A percentile compares a stretch with the other conserved stretches of the same genome.
These are phyloP conservation scores for Heliosperma pusillum DNA, from an alignment of 148 eudicot species.

Conservation along the genomic window DNA sequence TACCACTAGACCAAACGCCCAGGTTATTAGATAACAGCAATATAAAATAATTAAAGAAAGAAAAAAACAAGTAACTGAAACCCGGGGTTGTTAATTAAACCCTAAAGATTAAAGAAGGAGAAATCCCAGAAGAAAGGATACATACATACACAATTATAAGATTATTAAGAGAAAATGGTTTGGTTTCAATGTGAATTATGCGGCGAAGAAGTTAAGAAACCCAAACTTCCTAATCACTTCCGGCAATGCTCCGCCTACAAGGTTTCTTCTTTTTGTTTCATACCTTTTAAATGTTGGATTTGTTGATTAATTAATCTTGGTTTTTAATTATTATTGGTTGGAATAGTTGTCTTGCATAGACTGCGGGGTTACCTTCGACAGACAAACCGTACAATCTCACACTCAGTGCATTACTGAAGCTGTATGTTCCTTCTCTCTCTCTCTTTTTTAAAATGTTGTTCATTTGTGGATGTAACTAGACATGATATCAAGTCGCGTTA, in stretches of 20 bases:
- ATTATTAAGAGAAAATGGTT: constrained; percentile 75
- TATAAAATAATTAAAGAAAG: too few relatives aligned
- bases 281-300: too few relatives aligned
- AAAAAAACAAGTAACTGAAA: too few relatives aligned
- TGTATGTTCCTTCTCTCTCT: background rate
- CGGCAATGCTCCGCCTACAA: constrained; percentile 62
- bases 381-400: background rate
- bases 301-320: background rate
- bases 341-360: constrained; percentile 5
- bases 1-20: constrained; percentile 53
- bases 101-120: too few relatives aligned
- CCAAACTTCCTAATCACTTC: constrained; percentile 78
- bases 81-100: too few relatives aligned
- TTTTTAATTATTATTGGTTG: background rate
- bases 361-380: constrained; percentile 12
- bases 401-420: constrained; percentile 15
- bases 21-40: too few relatives aligned
- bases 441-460: background rate
- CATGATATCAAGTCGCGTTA: too few relatives aligned
- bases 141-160: too few relatives aligned
- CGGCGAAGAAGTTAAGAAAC: constrained; percentile 87
- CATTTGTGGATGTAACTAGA: too few relatives aligned
- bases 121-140: too few relatives aligned
- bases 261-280: constrained; percentile 21
- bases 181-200: constrained; percentile 97